Evolutionary conservation across 257 asterid genomes (phyloP), one percentile per base, ranked within the genome.

Genomic region (Lavandula angustifolia): DNA sequence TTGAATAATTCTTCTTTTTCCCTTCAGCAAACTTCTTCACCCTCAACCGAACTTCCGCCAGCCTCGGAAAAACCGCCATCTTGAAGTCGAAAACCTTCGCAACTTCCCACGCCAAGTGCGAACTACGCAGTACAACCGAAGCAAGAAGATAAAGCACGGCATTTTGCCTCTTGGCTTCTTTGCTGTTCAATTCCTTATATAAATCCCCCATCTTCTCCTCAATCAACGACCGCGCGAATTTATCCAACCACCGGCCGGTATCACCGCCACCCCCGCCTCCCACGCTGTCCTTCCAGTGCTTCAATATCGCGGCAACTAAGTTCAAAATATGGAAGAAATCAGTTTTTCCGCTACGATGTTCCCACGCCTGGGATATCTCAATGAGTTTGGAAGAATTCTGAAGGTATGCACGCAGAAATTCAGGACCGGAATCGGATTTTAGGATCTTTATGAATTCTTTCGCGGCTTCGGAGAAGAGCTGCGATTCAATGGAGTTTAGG

Each of bases 291-390:
- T 18, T 68, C 54, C 67, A 65, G n/a, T 76, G 86, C 63, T 75
- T 75, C 53, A 92, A 56, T 48, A 89, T 37, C 4, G 73, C 82
- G n/a, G 95, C 64, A 75, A 84, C 72, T 57, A 89, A 75, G 13
- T 84, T 84, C 72, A 87, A 18, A 47, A 87, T 48, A 38, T 68
- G 72, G 32, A 67, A 50, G 64, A 87, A 87, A 1, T 84, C 92
- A 7, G 84, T 78, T 58, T 84, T 87, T 50, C 78, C 86, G 67
- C 81, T 77, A n/a, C 80, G 84, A 60, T 67, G 54, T 29, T 89
- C 92, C 96, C 96, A 92, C 51, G 88, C 95, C 75, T 85, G 89
- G 54, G 79, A 75, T 33, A 92, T 68, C 59, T 92, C 98, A 18
- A 83, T 63, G 54, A 83, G 84, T 40, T 84, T 78, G 2, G 83